Percentiles rank a stretch among this genome's conserved stretches.
phyloP scores from a whole-genome alignment of 2,329 filamentous ascomycete species.

The Phialemoniopsis sp. region DNA sequence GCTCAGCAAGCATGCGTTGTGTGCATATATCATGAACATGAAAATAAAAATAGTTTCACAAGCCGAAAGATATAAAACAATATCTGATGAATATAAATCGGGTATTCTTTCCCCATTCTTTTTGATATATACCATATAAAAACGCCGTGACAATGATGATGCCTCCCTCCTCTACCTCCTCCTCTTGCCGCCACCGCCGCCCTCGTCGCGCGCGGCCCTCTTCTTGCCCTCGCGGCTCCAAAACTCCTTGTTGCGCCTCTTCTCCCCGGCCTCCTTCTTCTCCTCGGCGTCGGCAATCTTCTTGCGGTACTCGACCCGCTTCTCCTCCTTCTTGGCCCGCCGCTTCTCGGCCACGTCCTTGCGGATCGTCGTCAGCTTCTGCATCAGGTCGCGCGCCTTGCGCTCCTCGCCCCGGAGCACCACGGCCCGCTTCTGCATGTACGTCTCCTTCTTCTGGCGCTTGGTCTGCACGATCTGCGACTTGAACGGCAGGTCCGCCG shows the following conservation, averaged over 20 bases:
- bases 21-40: too few species aligned
- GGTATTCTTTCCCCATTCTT: too few species aligned
- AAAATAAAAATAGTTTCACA: too few species aligned
- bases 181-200: conserved; percentile 33
- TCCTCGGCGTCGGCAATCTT: conserved; percentile 79
- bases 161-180: conserved; percentile 15
- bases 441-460: conserved; percentile 76
- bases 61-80: too few species aligned
- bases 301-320: conserved; percentile 73
- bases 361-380: conserved; percentile 84
- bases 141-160: too few species aligned
- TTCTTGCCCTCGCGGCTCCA: conserved; percentile 88
- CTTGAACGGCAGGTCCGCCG: conserved; percentile 84
- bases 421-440: conserved; percentile 95
- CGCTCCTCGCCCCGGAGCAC: conserved; percentile 82
- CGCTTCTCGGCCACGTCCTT: conserved; percentile 90
- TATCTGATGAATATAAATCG: too few species aligned
- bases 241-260: conserved; percentile 86
- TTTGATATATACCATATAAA: background rate
- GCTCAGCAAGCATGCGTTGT: too few species aligned
- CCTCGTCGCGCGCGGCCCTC: conserved; percentile 39
- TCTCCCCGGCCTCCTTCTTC: conserved; percentile 82
- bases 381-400: conserved; percentile 81
- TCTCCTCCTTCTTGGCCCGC: conserved; percentile 81
- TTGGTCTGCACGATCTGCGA: conserved; percentile 82